Evolutionary conservation across 345 rosid species (phyloP), one percentile per base, ranked within the genome.

Genomic region (Eutrema japonicum): DNA sequence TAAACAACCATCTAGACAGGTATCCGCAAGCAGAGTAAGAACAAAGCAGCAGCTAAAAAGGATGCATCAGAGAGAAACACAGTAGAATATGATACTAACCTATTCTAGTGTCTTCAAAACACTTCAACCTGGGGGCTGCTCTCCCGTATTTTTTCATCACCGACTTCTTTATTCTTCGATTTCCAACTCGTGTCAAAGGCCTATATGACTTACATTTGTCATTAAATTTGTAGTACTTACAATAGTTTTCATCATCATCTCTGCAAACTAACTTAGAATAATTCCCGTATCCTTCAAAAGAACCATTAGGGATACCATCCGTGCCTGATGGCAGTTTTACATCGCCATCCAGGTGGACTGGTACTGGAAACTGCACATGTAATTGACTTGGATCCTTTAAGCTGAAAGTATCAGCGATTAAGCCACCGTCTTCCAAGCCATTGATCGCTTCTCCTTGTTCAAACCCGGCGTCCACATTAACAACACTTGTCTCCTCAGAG

Each of bases 241-340:
- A 72, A 79, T 76, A 76, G 22, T 84, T 88, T 82, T 87, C 88
- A 1, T 88, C 95, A 83, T 84, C 87, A 87, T 91, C 92, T 84
- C 84, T 87, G 76, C 66, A 52, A 83, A 77, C 88, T 88, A 89
- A 80, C 68, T 81, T 88, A 78, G 48, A 29, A 54, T 68, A 77
- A 72, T 74, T 84, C 89, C 85, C 81, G 64, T 42, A 83, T 78
- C 79, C 82, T 60, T 84, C 70, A 80, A 83, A 73, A 47, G 86
- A 80, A 72, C 81, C 81, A 70, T 55, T 71, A 63, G 56, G 63
- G 80, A 76, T 52, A 68, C 43, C 50, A 36, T 72, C 72, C 76
- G 64, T 54, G 75, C 70, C 37, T 30, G 67, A 58, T 47, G 81
- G 68, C 72, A 81, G 60, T 64, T 73, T 85, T 41, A 73, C 81